Base-by-base conservation (phyloP, 176 grass and related monocot genomes). In the Carex scoparia region DNA sequence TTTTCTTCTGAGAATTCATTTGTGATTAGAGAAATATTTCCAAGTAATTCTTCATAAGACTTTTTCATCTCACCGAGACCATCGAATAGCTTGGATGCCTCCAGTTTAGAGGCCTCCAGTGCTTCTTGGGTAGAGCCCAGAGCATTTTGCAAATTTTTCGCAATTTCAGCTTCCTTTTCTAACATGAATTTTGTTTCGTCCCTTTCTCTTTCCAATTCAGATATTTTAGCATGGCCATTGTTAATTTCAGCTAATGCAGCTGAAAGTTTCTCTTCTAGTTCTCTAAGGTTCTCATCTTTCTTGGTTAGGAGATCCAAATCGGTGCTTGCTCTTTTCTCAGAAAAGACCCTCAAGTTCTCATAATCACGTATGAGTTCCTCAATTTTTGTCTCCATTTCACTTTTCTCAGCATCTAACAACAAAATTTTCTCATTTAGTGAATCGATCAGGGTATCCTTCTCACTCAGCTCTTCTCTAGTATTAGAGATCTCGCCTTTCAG, bases 181-280 rank as follows among this genome's bases (percentile, higher is more conserved):
- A 96, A 73, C 82, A 86, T 88, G 57, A 79, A 59, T 84, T 88
- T 90, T 15, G 87, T 87, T 54, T 83, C 84, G 82, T 90, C 69
- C 87, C 86, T 82, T 88, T 99, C 91, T 51, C 84, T 87, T 79
- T 92, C 92, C 88, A 99, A 65, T 68, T 88, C 82, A 66, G 84
- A 37, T 67, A 99, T 91, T 84, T 67, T 89, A 71, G 76, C 85
- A 69, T 38, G 86, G 84, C 86, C 87, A 81, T 90, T 96, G 71
- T 16, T 90, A 59, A 88, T 88, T 63, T 96, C 90, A 80, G 40
- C 85, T 86, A 96, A 84, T 75, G 86, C 90, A 89, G 85, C 35
- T 70, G 69, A 86, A 31, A 99, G 91, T 80, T 96, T 99, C 92
- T 85, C 86, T 79, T 91, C 88, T 86, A 99, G 63, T 28, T 88